Percentiles rank a stretch among this genome's conserved stretches.
Conservation (phyloP, 192 early-diverging fungal species). For the Chytriomyces hyalinus region DNA sequence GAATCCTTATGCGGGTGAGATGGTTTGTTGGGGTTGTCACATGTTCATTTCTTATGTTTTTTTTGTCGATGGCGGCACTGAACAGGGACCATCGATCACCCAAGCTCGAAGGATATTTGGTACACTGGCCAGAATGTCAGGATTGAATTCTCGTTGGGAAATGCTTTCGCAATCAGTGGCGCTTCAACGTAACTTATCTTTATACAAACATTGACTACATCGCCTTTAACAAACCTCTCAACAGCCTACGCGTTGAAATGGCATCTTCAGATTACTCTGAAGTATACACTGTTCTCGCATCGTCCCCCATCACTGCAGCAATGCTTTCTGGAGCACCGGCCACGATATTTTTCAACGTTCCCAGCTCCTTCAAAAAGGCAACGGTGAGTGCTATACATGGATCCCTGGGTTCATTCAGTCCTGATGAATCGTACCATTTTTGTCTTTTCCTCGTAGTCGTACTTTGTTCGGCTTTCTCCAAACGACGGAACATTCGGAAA, state of each 20-base stretch:
- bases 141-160: conserved; percentile 6
- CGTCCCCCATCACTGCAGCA: conserved; percentile 1
- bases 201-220: neutral
- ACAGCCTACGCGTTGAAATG: neutral
- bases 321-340: conserved; percentile 8
- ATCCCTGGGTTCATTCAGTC: neutral
- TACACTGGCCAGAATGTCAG: conserved; percentile 17
- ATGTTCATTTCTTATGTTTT: too few relatives aligned
- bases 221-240: neutral
- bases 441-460: neutral
- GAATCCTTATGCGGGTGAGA: conserved; percentile 1
- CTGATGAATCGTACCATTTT: neutral
- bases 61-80: neutral
- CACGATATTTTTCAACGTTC: conserved; percentile 10
- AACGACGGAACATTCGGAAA: conserved; percentile 13
- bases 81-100: conserved; percentile 10
- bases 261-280: neutral
- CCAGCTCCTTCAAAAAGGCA: neutral
- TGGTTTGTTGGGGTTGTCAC: too few relatives aligned
- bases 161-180: neutral
- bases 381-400: neutral
- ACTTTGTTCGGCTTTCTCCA: conserved; percentile 20
- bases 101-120: conserved; percentile 10
- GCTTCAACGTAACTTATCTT: neutral
- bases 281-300: neutral